Evolutionary conservation across 352 stramenopile genomes (phyloP).

Genomic region (Pythium diclinum): DNA sequence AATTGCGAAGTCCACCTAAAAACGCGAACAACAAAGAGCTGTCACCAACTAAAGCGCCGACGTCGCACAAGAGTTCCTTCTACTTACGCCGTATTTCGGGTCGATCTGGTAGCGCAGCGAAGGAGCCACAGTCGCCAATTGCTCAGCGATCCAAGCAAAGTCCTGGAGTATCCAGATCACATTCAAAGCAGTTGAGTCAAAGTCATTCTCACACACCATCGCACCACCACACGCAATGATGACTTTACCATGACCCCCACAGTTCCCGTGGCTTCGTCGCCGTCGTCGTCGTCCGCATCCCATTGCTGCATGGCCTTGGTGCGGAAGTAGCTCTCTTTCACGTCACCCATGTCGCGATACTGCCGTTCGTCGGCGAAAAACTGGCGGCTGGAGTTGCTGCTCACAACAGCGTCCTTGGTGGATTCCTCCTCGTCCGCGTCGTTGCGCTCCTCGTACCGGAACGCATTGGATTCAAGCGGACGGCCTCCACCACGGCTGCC

Average conservation of each 20-base stretch:
- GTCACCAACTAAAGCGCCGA: not conserved
- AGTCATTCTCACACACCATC: not conserved
- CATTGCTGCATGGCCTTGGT: conserved; percentile 63
- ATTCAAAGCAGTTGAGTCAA: not conserved
- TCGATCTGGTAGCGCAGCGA: conserved; percentile 65
- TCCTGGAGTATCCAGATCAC: conserved; percentile 34
- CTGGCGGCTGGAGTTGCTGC: conserved; percentile 34
- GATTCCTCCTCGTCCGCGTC: conserved; percentile 27
- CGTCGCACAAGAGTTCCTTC: too few species aligned
- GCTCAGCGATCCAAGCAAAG: conserved; percentile 61
- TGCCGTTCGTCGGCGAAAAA: conserved; percentile 65
- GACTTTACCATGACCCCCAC: conserved; percentile 11
- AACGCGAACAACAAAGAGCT: not conserved
- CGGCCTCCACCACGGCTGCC: conserved; percentile 16
- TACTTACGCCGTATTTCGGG: conserved; percentile 68
- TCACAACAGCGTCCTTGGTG: not conserved
- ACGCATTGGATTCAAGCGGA: conserved; percentile 66
- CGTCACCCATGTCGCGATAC: conserved; percentile 37
- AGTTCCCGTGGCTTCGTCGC: conserved; percentile 31
- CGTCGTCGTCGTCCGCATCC: conserved; percentile 50
- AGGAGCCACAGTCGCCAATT: conserved; percentile 45
- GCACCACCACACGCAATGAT: not conserved
- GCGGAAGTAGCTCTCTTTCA: conserved; percentile 54
- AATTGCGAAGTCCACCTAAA: conserved; percentile 5
- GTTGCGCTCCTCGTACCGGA: conserved; percentile 48